phyloP scores from a whole-genome alignment of 2,329 filamentous ascomycete genomes.

The Alternaria atra region DNA sequence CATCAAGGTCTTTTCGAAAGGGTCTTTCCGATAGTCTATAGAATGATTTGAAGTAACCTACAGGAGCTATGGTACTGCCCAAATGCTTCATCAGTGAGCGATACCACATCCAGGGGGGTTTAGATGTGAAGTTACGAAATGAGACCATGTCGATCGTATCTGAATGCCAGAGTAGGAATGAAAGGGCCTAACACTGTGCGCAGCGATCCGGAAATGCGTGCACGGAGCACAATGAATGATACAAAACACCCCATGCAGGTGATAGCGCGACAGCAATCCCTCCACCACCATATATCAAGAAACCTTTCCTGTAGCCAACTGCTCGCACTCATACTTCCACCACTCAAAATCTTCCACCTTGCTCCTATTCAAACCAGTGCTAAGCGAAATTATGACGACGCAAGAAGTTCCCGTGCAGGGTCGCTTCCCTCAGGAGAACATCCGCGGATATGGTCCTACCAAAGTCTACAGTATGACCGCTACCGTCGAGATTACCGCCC shows the following conservation, averaged over 20 bases:
- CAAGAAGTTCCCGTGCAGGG: not conserved
- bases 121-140: too few relatives aligned
- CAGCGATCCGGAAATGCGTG: not conserved
- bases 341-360: not conserved
- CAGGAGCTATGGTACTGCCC: not conserved
- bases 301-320: fast-evolving
- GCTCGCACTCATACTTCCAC: not conserved
- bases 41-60: not conserved
- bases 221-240: not conserved
- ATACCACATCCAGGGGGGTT: too few relatives aligned
- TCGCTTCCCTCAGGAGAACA: not conserved
- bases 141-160: too few relatives aligned
- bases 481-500: not conserved
- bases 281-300: not conserved
- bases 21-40: not conserved
- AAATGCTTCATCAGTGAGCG: too few relatives aligned
- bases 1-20: too few relatives aligned
- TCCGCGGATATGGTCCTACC: not conserved
- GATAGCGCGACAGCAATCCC: not conserved
- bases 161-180: not conserved
- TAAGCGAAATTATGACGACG: not conserved
- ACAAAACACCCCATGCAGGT: not conserved
- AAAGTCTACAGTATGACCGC: not conserved
- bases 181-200: too few relatives aligned
- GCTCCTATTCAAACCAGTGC: too few relatives aligned